phyloP scores from a whole-genome alignment of 2,329 filamentous ascomycete species.

The Penicillium hordei region DNA sequence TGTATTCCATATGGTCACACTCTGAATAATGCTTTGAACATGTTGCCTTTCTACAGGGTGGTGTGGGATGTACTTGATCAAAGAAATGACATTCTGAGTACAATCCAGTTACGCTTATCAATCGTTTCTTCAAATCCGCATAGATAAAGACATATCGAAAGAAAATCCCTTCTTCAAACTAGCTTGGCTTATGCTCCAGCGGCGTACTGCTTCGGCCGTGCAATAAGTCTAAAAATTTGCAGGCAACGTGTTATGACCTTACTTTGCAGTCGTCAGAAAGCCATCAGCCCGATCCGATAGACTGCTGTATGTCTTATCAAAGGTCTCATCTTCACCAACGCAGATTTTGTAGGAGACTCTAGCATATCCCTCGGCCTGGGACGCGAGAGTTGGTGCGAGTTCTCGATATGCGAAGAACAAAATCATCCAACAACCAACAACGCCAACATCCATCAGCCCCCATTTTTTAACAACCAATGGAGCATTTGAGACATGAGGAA shows the following conservation, averaged over 20 bases:
- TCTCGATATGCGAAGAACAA: conserved; percentile 28
- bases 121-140: too few species aligned
- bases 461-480: conserved; percentile 26
- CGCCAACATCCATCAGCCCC: conserved; percentile 30
- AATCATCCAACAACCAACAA: conserved; percentile 35
- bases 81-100: too few species aligned
- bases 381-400: conserved; percentile 19
- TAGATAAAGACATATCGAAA: too few species aligned
- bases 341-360: conserved; percentile 34
- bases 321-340: conserved; percentile 40
- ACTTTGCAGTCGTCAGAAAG: background rate
- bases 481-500: conserved; percentile 2
- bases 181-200: background rate
- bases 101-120: too few species aligned
- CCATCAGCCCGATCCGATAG: conserved; percentile 1
- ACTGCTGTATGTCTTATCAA: conserved; percentile 26
- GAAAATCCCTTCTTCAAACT: too few species aligned
- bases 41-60: too few species aligned
- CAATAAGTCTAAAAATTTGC: background rate
- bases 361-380: conserved; percentile 32
- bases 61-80: too few species aligned
- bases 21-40: too few species aligned
- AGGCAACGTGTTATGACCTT: background rate
- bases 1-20: too few species aligned
- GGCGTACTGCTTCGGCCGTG: background rate